phyloP scores from a whole-genome alignment of 2,329 filamentous ascomycete species.

The Emmonsia crescens region DNA sequence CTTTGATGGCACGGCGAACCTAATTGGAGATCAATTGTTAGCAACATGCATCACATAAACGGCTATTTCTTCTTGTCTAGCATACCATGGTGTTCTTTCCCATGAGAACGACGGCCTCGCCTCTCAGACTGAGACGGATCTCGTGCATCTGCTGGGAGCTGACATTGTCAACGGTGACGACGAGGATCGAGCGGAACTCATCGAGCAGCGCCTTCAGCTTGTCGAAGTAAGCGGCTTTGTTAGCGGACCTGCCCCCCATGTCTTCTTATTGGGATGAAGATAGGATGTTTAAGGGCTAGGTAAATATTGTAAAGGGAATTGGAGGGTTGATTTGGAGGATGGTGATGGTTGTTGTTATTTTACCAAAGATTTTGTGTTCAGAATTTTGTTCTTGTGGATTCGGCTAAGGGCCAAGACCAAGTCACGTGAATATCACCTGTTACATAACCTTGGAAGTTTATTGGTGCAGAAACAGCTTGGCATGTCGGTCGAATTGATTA shows the following conservation, averaged over 20 bases:
- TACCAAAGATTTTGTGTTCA: constrained; percentile 13
- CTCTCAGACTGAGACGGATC: constrained; percentile 86
- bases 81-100: constrained; percentile 99
- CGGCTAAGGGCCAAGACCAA: constrained; percentile 21
- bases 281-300: constrained; percentile 98
- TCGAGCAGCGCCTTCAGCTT: constrained; percentile 98
- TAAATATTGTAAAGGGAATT: constrained; percentile 21
- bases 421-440: not conserved
- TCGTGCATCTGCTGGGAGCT: constrained; percentile 99
- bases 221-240: constrained; percentile 97
- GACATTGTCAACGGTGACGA: constrained; percentile 98
- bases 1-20: constrained; percentile 95
- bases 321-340: constrained; percentile 17
- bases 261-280: constrained; percentile 85
- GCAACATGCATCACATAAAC: constrained; percentile 5
- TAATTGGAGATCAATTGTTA: constrained; percentile 25
- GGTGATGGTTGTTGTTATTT: constrained; percentile 13
- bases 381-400: constrained; percentile 25
- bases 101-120: constrained; percentile 92
- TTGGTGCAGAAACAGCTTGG: not conserved
- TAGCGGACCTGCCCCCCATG: constrained; percentile 94
- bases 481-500: not conserved
- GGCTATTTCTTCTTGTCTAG: not conserved
- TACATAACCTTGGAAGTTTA: too few relatives aligned
- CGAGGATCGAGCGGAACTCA: constrained; percentile 96